These are phyloP conservation scores for Grosmannia serpens DNA, from an alignment of 2,329 filamentous ascomycete genomes.

Conservation along the genomic window DNA sequence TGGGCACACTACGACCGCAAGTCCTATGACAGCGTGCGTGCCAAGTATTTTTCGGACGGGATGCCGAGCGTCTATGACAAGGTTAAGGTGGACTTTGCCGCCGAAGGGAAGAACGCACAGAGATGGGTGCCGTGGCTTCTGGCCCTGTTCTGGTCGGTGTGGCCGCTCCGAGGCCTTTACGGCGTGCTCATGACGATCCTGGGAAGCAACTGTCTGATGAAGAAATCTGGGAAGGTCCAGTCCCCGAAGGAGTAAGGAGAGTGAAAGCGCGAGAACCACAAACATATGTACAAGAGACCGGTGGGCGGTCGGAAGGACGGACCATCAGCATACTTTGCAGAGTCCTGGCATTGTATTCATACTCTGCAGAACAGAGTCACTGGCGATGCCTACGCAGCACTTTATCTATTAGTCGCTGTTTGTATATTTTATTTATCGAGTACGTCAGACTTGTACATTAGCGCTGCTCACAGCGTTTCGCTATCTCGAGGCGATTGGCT, in stretches of 20 bases:
- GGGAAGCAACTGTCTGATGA: neutral
- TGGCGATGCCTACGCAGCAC: too few relatives aligned
- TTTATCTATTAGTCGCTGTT: too few relatives aligned
- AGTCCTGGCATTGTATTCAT: too few relatives aligned
- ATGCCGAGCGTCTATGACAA: conserved; percentile 59
- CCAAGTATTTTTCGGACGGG: conserved; percentile 45
- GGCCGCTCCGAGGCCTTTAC: conserved; percentile 33
- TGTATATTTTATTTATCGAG: too few relatives aligned
- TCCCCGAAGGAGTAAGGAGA: too few relatives aligned
- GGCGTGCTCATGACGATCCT: conserved; percentile 28
- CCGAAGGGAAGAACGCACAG: conserved; percentile 21
- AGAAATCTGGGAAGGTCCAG: too few relatives aligned
- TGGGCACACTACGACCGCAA: conserved; percentile 50
- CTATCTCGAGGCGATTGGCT: neutral
- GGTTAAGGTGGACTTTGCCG: conserved; percentile 47
- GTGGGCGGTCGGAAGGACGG: too few relatives aligned
- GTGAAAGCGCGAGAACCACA: too few relatives aligned
- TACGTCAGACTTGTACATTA: too few relatives aligned
- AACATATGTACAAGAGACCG: too few relatives aligned
- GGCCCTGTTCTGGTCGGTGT: conserved; percentile 20
- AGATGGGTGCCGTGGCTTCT: conserved; percentile 21
- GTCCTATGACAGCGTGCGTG: conserved; percentile 47
- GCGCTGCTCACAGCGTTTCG: neutral
- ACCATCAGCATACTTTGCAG: too few relatives aligned
- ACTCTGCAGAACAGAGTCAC: too few relatives aligned